A percentile compares a stretch with the other conserved stretches of the same genome.
These are phyloP conservation scores for Ophiognomonia clavigignenti-juglandacearum DNA, from an alignment of 2,329 filamentous ascomycete species.

Conservation along the genomic window DNA sequence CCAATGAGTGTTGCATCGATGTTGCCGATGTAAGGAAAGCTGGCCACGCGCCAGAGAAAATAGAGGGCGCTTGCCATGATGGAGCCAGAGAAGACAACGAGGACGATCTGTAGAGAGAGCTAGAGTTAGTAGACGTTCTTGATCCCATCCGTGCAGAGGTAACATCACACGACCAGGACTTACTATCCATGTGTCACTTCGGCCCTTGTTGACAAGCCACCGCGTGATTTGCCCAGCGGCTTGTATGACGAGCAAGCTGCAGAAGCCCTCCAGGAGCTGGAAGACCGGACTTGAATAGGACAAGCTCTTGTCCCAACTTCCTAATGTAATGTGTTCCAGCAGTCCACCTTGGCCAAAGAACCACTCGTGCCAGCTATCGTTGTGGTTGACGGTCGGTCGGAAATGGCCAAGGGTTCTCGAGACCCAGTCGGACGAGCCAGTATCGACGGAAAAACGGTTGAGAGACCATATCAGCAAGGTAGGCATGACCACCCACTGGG, in stretches of 20 bases:
- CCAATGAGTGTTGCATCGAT: constrained; percentile 90
- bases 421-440: constrained; percentile 73
- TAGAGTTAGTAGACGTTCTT: constrained; percentile 26
- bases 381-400: constrained; percentile 47
- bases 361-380: constrained; percentile 73
- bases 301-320: constrained; percentile 82
- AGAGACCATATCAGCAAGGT: constrained; percentile 89
- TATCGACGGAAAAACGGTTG: constrained; percentile 90
- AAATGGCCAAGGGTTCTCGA: constrained; percentile 70
- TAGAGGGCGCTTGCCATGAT: constrained; percentile 92
- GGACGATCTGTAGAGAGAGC: constrained; percentile 62
- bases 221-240: constrained; percentile 89
- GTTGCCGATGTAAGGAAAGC: constrained; percentile 89
- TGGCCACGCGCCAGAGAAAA: constrained; percentile 91
- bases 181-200: constrained; percentile 96
- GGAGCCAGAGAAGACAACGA: constrained; percentile 82
- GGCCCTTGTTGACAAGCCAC: constrained; percentile 89
- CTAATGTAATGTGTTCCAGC: constrained; percentile 73
- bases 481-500: constrained; percentile 85
- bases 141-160: not conserved
- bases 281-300: constrained; percentile 91
- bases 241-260: constrained; percentile 92
- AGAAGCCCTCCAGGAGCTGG: constrained; percentile 93
- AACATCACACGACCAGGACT: constrained; percentile 28
- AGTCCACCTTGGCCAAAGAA: constrained; percentile 82